phyloP scores from a whole-genome alignment of 257 asterid species.

The Gentiana macrophylla region DNA sequence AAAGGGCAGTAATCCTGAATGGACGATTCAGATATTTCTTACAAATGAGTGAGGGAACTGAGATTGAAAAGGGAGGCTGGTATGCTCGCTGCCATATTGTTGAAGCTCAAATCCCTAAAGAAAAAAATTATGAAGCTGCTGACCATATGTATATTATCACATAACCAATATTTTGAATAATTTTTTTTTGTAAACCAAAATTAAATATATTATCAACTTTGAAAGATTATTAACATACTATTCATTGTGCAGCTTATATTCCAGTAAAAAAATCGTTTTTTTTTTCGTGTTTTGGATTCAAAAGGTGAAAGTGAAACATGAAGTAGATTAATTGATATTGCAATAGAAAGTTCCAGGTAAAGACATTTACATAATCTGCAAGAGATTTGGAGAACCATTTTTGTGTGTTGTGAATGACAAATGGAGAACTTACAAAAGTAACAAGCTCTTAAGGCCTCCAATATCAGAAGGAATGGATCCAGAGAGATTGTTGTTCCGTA shows the following conservation, averaged over 20 bases:
- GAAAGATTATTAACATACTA: neutral
- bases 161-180: neutral
- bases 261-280: too few species aligned
- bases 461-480: constrained; percentile 57
- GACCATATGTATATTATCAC: too few species aligned
- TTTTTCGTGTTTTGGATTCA: neutral
- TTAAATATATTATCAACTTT: neutral
- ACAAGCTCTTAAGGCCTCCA: constrained; percentile 38
- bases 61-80: constrained; percentile 52
- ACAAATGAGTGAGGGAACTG: constrained; percentile 41
- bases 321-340: neutral
- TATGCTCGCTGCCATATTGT: constrained; percentile 50
- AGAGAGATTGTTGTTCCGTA: constrained; percentile 70
- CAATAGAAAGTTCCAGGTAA: neutral
- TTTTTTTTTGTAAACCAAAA: neutral
- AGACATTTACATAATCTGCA: neutral
- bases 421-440: constrained; percentile 40
- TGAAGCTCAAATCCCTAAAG: constrained; percentile 90
- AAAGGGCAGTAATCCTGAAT: neutral
- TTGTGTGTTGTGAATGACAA: too few species aligned
- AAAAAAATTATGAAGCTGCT: constrained; percentile 3
- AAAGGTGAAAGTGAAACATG: neutral
- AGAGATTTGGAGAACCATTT: neutral
- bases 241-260: neutral
- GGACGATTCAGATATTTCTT: constrained; percentile 12